Percentiles rank a stretch among this genome's conserved stretches.
phyloP scores from a whole-genome alignment of 2,329 filamentous ascomycete genomes.

The Microthyrium microscopicum region DNA sequence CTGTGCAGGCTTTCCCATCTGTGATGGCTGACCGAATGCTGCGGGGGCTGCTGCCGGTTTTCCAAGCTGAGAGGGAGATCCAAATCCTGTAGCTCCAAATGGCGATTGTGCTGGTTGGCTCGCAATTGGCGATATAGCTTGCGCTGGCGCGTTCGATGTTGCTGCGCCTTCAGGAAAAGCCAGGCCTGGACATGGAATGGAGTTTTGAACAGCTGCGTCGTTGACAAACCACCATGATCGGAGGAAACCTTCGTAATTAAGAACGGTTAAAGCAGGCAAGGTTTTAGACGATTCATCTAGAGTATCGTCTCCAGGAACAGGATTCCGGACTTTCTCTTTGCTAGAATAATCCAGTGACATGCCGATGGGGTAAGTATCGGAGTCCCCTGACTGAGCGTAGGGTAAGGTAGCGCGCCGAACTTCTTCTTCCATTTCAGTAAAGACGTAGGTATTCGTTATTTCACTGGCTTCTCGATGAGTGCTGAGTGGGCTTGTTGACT shows the following conservation, averaged over 20 bases:
- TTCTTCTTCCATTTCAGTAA: conserved; percentile 56
- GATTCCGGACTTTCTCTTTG: conserved; percentile 60
- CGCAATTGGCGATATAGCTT: conserved; percentile 10
- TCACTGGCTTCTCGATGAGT: conserved; percentile 40
- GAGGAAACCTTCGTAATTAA: conserved; percentile 80
- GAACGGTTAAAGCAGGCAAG: conserved; percentile 63
- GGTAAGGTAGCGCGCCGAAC: conserved; percentile 58
- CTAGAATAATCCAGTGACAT: conserved; percentile 69
- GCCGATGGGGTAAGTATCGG: conserved; percentile 67
- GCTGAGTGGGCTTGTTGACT: conserved; percentile 49
- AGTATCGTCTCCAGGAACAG: conserved; percentile 62
- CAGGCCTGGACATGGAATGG: conserved; percentile 57
- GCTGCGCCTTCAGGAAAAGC: conserved; percentile 1
- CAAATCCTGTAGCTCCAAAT: conserved; percentile 2
- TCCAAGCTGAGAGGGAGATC: conserved; percentile 1
- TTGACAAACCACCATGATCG: conserved; percentile 87
- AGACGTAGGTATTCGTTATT: conserved; percentile 42
- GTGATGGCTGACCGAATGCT: conserved; percentile 13
- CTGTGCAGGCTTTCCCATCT: conserved; percentile 10
- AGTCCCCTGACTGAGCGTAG: conserved; percentile 41
- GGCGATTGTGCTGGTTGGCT: conserved; percentile 7
- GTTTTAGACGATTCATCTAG: conserved; percentile 65
- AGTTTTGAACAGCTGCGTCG: conserved; percentile 63
- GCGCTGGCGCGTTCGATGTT: conserved; percentile 12
- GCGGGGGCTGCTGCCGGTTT: conserved; percentile 9